Conservation (phyloP, 192 early-diverging fungal species). For the Ambispora gerdemannii region DNA sequence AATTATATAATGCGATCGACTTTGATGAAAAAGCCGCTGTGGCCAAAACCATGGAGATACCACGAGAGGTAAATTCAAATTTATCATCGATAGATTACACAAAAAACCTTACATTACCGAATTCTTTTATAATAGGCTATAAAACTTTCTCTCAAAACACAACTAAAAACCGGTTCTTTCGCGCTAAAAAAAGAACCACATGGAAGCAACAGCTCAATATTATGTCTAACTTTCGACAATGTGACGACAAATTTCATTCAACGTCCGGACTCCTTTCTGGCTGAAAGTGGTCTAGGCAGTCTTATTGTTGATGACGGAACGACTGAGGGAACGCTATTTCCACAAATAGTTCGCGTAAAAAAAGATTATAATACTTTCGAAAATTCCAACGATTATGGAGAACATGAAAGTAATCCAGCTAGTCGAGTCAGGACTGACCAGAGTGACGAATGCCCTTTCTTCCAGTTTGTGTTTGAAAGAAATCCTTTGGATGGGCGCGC, state of each 20-base stretch:
- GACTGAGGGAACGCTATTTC: slow-evolving; percentile 51
- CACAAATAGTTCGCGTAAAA: slow-evolving; percentile 55
- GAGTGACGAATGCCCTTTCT: slow-evolving; percentile 55
- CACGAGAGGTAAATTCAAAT: slow-evolving; percentile 53
- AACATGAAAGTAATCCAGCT: slow-evolving; percentile 15
- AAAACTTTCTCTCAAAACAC: slow-evolving; percentile 57
- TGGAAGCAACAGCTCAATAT: slow-evolving; percentile 38
- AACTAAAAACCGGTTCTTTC: slow-evolving; percentile 77
- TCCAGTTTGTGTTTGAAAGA: slow-evolving; percentile 74
- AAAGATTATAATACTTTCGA: slow-evolving; percentile 44
- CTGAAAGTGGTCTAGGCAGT: slow-evolving; percentile 57
- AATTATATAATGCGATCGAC: slow-evolving; percentile 92
- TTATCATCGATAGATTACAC: too few relatives aligned
- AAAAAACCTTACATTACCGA: too few relatives aligned
- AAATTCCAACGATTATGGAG: slow-evolving; percentile 38
- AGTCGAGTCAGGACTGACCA: slow-evolving; percentile 9
- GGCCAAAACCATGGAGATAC: slow-evolving; percentile 52
- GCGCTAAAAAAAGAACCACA: slow-evolving; percentile 63
- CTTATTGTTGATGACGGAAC: slow-evolving; percentile 63
- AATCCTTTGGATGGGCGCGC: slow-evolving; percentile 88
- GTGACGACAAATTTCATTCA: slow-evolving; percentile 58
- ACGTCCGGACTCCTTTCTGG: slow-evolving; percentile 51
- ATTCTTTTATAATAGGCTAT: slow-evolving; percentile 63
- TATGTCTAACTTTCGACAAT: slow-evolving; percentile 63
- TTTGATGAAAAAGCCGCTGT: slow-evolving; percentile 78